phyloP scores from a whole-genome alignment of 139 green algal species.

The Closterium sp. region DNA sequence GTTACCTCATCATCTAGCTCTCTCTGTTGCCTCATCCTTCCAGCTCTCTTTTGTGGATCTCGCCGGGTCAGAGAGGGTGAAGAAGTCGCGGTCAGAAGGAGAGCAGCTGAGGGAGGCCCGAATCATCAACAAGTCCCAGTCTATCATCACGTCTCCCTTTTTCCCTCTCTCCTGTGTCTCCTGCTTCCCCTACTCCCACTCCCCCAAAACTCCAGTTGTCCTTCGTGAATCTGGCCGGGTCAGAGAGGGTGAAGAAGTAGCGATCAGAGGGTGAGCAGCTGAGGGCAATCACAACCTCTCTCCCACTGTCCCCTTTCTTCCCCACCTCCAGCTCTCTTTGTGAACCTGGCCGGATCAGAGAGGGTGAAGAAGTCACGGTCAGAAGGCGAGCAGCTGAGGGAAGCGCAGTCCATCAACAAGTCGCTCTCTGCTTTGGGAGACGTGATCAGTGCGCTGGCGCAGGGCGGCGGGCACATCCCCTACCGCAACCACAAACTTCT shows the following conservation, averaged over 20 bases:
- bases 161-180: no score
- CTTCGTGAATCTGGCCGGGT: constrained; percentile 95
- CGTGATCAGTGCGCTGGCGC: constrained; percentile 90
- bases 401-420: constrained; percentile 99
- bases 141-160: no score
- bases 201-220: no score
- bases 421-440: constrained; percentile 89
- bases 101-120: constrained; percentile 96
- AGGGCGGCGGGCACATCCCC: constrained; percentile 81
- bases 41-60: constrained; percentile 98
- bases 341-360: constrained; percentile 91
- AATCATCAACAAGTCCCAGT: no score
- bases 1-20: no score
- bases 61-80: constrained; percentile 86
- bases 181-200: no score
- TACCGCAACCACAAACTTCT: no score
- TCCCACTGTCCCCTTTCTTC: no score
- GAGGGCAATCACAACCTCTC: no score
- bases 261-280: constrained; percentile 83
- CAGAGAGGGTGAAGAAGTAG: constrained; percentile 94
- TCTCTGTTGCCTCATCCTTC: no score
- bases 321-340: constrained; percentile 96
- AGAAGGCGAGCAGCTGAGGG: constrained; percentile 88
- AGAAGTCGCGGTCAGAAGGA: constrained; percentile 85
- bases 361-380: constrained; percentile 93